Percentiles rank a stretch among this genome's conserved stretches.
phyloP scores from a whole-genome alignment of 441 rosid genomes.

The Manihot esculenta region DNA sequence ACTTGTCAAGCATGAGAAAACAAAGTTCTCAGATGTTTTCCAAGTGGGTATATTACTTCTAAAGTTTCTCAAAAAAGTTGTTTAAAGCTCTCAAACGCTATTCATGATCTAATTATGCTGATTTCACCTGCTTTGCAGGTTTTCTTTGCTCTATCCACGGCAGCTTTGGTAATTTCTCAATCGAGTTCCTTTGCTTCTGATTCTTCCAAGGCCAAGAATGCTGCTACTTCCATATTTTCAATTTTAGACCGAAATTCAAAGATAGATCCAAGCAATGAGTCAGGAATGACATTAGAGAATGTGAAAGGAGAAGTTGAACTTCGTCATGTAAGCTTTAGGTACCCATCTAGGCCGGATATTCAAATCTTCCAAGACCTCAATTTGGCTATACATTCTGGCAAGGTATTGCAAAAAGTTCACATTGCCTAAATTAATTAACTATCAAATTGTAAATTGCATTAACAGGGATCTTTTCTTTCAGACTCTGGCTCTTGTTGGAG shows the following conservation, averaged over 20 bases:
- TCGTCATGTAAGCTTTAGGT: conserved; percentile 34
- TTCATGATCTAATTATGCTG: too few relatives aligned
- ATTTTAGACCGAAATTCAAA: conserved; percentile 46
- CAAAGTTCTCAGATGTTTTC: background rate
- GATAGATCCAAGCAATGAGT: conserved; percentile 50
- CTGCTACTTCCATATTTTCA: conserved; percentile 54
- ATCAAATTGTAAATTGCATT: too few relatives aligned
- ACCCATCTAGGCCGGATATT: conserved; percentile 44
- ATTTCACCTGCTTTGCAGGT: conserved; percentile 34
- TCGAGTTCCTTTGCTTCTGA: conserved; percentile 34
- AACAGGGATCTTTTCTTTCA: conserved; percentile 22
- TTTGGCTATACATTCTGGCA: conserved; percentile 47
- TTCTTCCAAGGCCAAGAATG: conserved; percentile 39
- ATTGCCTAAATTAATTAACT: too few relatives aligned
- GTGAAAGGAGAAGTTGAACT: conserved; percentile 54
- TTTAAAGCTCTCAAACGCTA: too few relatives aligned
- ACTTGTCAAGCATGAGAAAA: background rate
- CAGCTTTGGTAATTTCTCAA: conserved; percentile 55
- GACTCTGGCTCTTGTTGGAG: conserved; percentile 92
- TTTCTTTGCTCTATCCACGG: conserved; percentile 50
- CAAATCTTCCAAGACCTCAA: conserved; percentile 51
- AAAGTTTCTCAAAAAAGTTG: background rate
- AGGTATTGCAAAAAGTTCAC: conserved; percentile 51
- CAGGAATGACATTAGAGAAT: conserved; percentile 37
- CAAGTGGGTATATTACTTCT: background rate